Evolutionary conservation across 129 eudicot genomes (phyloP).

Genomic region (Apium graveolens): DNA sequence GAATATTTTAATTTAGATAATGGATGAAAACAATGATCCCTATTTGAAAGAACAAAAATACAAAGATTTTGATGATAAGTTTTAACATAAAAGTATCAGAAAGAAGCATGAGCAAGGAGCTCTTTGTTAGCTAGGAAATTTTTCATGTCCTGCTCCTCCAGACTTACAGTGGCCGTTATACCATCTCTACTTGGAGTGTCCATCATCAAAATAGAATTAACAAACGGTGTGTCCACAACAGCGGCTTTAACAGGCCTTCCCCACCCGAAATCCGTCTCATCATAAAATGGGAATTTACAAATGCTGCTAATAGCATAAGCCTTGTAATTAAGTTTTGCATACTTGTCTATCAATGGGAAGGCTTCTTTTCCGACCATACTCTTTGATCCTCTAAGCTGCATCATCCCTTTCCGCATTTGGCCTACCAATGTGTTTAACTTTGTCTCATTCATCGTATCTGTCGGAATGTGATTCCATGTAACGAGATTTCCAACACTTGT

Average conservation of each 20-base stretch:
- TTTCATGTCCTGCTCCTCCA: constrained; percentile 23
- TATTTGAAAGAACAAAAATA: too few species aligned
- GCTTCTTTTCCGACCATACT: not conserved
- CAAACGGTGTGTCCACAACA: not conserved
- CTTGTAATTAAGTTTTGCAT: not conserved
- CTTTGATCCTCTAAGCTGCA: too few species aligned
- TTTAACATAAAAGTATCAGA: too few species aligned
- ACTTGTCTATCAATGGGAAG: not conserved
- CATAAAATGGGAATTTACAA: constrained; percentile 12
- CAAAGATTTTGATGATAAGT: too few species aligned
- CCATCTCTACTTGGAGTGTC: constrained; percentile 24
- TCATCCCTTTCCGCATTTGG: constrained; percentile 7
- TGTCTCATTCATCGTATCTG: not conserved
- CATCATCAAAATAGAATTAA: not conserved
- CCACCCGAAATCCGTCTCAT: constrained; percentile 29
- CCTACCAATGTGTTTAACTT: not conserved
- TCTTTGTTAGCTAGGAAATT: not conserved
- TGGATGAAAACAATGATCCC: too few species aligned
- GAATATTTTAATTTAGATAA: too few species aligned
- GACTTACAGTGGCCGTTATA: constrained; percentile 14
- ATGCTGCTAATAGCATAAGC: constrained; percentile 2
- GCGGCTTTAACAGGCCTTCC: constrained; percentile 22
- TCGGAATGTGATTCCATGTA: not conserved
- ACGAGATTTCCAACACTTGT: not conserved
- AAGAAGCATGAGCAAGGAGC: not conserved